Base-by-base conservation (phyloP, 1,284 basidiomycete species). In the Clitocybe nebularis region DNA sequence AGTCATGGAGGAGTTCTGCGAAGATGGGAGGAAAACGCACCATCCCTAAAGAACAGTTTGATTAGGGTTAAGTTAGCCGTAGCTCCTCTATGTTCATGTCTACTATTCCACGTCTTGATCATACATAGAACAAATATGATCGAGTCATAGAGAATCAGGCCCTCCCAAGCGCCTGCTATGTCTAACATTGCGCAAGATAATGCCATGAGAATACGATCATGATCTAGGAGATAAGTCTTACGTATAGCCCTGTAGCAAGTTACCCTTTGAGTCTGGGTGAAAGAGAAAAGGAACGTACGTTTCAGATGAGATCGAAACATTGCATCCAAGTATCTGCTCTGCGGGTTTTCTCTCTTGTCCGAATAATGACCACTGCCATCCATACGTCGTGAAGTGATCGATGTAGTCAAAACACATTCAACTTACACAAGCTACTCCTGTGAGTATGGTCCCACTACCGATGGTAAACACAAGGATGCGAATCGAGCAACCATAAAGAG, bases 111-210 rank as follows among this genome's bases (percentile, higher is more conserved):
- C 14, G 64, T 65, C 41, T 66, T 66, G 39, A 51, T 50, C 25
- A 70, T 36, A 0, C 63, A 69, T 14, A 71, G 50, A n/a, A 36
- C 39, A 42, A 70, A 67, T 21, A 72, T 53, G 2, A 67, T 51
- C 1, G 55, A 50, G 43, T 72, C 69, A 35, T 67, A 72, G 1
- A 60, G 46, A 44, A 71, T 65, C 0, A 71, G 54, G 1, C 67
- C 62, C 48, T 69, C 66, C 70, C 70, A 72, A n/a, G 66, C 59
- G 2, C 52, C 54, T 2, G 67, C 67, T 17, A 66, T 42, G 22
- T 56, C 67, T 69, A 36, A 10, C 3, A 36, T 8, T n/a, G n/a
- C n/a, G n/a, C 22, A 33, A 21, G 17, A 22, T 3, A 8, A n/a
- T n/a, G 28, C n/a, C n/a, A 33, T 7, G 4, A 9, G 14, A 14